Conservation (phyloP, 805 yeast species). For the Metschnikowia drakensbergensis region DNA sequence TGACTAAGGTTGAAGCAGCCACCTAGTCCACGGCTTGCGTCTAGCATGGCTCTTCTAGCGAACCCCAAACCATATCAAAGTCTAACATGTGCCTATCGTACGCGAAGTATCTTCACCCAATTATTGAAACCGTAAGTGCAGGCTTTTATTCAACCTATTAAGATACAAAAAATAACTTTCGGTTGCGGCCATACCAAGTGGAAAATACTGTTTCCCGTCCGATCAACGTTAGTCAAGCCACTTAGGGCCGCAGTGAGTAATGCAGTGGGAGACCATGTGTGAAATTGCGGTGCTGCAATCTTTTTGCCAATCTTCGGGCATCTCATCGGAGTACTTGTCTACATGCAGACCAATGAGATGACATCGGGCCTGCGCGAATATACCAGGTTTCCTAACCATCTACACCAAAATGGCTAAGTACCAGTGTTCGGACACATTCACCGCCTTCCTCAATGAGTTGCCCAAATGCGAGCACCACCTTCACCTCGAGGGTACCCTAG, state of each 20-base stretch:
- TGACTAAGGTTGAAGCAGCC: too few species aligned
- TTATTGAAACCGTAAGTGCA: too few species aligned
- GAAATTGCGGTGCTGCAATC: not conserved
- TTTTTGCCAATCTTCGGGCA: not conserved
- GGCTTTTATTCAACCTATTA: too few species aligned
- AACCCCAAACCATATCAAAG: too few species aligned
- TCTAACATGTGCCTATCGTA: too few species aligned
- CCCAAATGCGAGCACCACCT: conserved; percentile 89
- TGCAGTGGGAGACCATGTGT: too few species aligned
- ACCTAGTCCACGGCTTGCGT: too few species aligned
- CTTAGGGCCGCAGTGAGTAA: too few species aligned
- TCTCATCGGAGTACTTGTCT: not conserved
- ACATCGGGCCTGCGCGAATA: not conserved
- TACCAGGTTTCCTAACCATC: not conserved
- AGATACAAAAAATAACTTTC: not conserved
- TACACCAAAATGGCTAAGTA: conserved; percentile 9
- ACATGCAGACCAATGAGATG: not conserved
- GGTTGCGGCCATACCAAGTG: not conserved
- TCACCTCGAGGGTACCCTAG: conserved; percentile 79
- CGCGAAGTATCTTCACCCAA: not conserved
- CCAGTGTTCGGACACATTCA: conserved; percentile 28
- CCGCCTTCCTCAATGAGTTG: conserved; percentile 55
- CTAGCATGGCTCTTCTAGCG: too few species aligned
- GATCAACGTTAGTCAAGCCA: too few species aligned
- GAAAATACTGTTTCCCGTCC: too few species aligned